A percentile compares a stretch with the other conserved stretches of the same genome.
Conservation (phyloP, 1,284 basidiomycete genomes). For the Boletellus dicymbophilus region DNA sequence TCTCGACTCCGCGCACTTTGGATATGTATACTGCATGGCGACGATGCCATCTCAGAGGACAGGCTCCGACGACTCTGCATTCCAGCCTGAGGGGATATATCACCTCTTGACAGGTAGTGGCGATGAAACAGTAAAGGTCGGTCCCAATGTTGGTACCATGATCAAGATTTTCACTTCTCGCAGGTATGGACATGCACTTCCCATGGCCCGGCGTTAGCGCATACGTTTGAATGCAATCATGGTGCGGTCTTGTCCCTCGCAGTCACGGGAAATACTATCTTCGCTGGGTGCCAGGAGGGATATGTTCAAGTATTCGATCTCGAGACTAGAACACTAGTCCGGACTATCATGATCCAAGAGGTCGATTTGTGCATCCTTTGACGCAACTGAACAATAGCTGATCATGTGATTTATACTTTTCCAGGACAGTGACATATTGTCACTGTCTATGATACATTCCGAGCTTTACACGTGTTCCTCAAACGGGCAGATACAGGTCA, state of each 20-base stretch:
- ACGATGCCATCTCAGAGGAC: conserved; percentile 48
- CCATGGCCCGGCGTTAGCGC: conserved; percentile 46
- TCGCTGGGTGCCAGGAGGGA: conserved; percentile 93
- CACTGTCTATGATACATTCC: conserved; percentile 71
- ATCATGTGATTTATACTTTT: background rate
- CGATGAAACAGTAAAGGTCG: conserved; percentile 84
- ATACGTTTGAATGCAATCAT: conserved; percentile 65
- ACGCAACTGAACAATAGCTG: background rate
- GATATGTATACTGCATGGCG: conserved; percentile 91
- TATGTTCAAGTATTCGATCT: conserved; percentile 92
- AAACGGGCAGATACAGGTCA: conserved; percentile 77
- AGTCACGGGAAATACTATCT: conserved; percentile 78
- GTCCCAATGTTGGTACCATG: conserved; percentile 9
- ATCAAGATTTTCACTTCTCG: conserved; percentile 4
- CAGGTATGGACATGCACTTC: conserved; percentile 76
- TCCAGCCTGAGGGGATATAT: conserved; percentile 36
- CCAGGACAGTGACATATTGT: conserved; percentile 77
- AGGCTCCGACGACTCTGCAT: conserved; percentile 35
- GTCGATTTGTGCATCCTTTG: conserved; percentile 37
- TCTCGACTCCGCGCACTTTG: conserved; percentile 88
- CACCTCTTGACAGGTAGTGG: conserved; percentile 85
- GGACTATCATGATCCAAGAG: conserved; percentile 86
- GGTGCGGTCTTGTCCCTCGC: conserved; percentile 83
- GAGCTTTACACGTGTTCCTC: conserved; percentile 86
- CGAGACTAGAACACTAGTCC: conserved; percentile 83